Base-by-base conservation (phyloP, 768 basidiomycete genomes). In the Leucocoprinus birnbaumii region DNA sequence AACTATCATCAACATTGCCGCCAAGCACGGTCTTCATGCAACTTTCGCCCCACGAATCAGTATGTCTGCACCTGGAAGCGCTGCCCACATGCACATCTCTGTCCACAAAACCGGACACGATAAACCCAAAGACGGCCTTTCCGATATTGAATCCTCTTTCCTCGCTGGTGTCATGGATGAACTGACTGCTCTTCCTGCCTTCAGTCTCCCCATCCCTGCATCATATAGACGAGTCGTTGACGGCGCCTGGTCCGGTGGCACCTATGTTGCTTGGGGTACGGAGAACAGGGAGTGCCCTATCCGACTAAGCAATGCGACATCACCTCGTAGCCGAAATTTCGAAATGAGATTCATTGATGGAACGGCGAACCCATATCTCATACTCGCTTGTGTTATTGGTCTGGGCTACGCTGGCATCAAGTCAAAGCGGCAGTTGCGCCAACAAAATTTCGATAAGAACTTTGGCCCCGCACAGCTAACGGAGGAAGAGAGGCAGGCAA, bases 241-340 rank as follows among this genome's bases (percentile, higher is more conserved):
- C 59, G 85, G 85, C 1, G 71, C 79, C 18, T 87, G 85, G 85
- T 77, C 83, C 0, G 86, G 89, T 24, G 89, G 89, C 6, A 89
- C 87, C 0, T 86, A 80, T 62, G 77, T 82, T 31, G 73, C 68
- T 56, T 90, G 84, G 84, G 89, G 88, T 0, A 75, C 78, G 7
- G 84, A 89, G 41, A 87, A 87, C 65, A 79, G 84, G 40, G 87
- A 90, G 63, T 71, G 76, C 1, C 82, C 85, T 0, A 65, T 90
- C 1, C 84, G 87, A 2, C 68, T 89, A 21, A 75, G 74, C 48
- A 84, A 82, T 48, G 68, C 71, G 0, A 62, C 68, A 7, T 73
- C 79, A 0, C 76, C 74, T 0, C 68, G 72, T 0, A 74, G 75
- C 41, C 75, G 81, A 25, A 81, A 82, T 59, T 86, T 90, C 58